A percentile compares a stretch with the other conserved stretches of the same genome.
These are phyloP conservation scores for Fusarium humuli DNA, from an alignment of 2,329 filamentous ascomycete genomes.

Conservation along the genomic window DNA sequence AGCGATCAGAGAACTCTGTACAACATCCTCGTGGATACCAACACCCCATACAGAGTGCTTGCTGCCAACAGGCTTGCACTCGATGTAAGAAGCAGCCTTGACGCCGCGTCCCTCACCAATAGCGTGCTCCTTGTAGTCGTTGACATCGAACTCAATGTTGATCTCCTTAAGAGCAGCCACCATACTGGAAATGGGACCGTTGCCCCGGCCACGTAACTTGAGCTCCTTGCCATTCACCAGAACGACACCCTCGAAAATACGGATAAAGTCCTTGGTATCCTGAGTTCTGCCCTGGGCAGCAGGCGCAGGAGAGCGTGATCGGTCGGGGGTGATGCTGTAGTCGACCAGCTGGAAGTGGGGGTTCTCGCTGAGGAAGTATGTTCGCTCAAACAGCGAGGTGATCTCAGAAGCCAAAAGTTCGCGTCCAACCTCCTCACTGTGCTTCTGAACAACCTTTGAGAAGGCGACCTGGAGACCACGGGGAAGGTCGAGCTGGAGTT, in stretches of 20 bases:
- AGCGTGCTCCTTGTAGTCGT: constrained; percentile 96
- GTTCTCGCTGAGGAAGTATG: constrained; percentile 86
- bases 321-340: constrained; percentile 89
- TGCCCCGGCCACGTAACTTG: constrained; percentile 82
- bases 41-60: constrained; percentile 87
- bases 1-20: constrained; percentile 85
- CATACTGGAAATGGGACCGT: constrained; percentile 90
- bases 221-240: constrained; percentile 84
- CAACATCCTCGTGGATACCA: constrained; percentile 91
- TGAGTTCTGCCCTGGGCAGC: constrained; percentile 75
- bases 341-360: constrained; percentile 88
- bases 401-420: constrained; percentile 90
- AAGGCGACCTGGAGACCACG: constrained; percentile 93
- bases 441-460: constrained; percentile 84
- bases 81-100: constrained; percentile 95
- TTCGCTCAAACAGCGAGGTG: constrained; percentile 85
- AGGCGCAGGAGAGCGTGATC: constrained; percentile 79
- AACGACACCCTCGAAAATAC: constrained; percentile 87
- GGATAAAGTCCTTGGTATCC: constrained; percentile 81
- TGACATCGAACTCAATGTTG: constrained; percentile 88
- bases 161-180: constrained; percentile 82
- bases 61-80: constrained; percentile 78
- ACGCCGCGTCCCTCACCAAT: constrained; percentile 82
- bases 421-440: constrained; percentile 82
- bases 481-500: constrained; percentile 90